These are phyloP conservation scores for Floccularia luteovirens DNA, from an alignment of 768 basidiomycete genomes.

Conservation along the genomic window DNA sequence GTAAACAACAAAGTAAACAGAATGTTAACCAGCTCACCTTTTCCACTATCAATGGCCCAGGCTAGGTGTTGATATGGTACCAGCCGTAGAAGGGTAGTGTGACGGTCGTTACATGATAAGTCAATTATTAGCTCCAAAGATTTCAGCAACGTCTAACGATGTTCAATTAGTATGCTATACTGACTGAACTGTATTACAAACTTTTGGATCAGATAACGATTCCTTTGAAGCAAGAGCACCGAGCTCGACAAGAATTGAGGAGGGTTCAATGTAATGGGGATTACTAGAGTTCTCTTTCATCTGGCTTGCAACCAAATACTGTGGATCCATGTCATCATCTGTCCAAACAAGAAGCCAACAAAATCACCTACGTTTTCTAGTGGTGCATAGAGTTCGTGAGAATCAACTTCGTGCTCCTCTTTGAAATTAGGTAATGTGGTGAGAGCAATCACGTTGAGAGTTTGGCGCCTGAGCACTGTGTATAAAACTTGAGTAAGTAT, in stretches of 20 bases:
- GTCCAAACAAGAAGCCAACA: no score
- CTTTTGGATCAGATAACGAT: no score
- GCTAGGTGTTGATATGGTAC: slow-evolving; percentile 49
- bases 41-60: slow-evolving; percentile 35
- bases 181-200: no score
- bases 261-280: no score
- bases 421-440: slow-evolving; percentile 18
- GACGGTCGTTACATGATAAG: slow-evolving; percentile 23
- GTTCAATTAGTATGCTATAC: background rate
- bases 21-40: slow-evolving; percentile 24
- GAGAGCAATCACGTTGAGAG: slow-evolving; percentile 32
- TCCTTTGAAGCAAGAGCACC: no score
- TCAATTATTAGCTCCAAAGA: slow-evolving; percentile 27
- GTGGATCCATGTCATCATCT: no score
- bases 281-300: no score
- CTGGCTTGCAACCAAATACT: no score
- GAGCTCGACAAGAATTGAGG: background rate
- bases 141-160: background rate
- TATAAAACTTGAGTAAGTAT: slow-evolving; percentile 1
- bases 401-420: slow-evolving; percentile 7
- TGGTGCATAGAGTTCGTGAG: slow-evolving; percentile 1
- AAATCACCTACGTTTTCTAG: slow-evolving; percentile 16
- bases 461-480: slow-evolving; percentile 30
- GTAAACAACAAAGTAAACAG: background rate
- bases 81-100: slow-evolving; percentile 32